A percentile compares a stretch with the other conserved stretches of the same genome.
Evolutionary conservation across 208 protist genomes (phyloP).

Genomic region (Wallacemonas sp.): DNA sequence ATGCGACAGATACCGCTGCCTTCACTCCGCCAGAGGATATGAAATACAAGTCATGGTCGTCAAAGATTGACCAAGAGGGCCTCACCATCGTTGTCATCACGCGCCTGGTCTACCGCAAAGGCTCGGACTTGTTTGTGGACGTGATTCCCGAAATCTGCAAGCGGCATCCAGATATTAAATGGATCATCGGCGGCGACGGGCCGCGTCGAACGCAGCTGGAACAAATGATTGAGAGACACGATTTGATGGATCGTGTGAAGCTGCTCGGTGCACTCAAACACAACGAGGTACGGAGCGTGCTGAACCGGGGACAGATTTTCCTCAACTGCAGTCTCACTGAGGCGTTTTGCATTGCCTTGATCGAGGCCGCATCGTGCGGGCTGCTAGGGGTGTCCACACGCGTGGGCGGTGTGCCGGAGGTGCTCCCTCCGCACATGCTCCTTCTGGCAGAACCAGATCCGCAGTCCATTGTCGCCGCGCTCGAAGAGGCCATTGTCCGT

Average conservation of each 20-base stretch:
- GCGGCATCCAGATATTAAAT: slow-evolving; percentile 91
- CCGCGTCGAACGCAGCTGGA: slow-evolving; percentile 94
- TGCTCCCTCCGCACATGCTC: slow-evolving; percentile 95
- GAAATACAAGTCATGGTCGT: slow-evolving; percentile 91
- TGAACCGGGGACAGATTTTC: slow-evolving; percentile 97
- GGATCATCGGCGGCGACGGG: slow-evolving; percentile 97
- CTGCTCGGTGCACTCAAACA: slow-evolving; percentile 95
- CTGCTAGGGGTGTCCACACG: slow-evolving; percentile 95
- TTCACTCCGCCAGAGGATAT: slow-evolving; percentile 89
- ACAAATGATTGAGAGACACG: slow-evolving; percentile 97
- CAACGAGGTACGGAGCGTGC: slow-evolving; percentile 84
- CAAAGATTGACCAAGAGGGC: slow-evolving; percentile 78
- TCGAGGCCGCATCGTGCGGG: slow-evolving; percentile 96
- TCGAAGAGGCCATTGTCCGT: slow-evolving; percentile 71
- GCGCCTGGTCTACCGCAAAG: slow-evolving; percentile 97
- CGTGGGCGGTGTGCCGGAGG: slow-evolving; percentile 98
- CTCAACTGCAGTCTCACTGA: slow-evolving; percentile 98
- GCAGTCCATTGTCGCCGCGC: slow-evolving; percentile 54
- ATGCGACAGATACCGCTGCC: slow-evolving; percentile 94
- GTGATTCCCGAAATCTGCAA: slow-evolving; percentile 96
- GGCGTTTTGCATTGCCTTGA: slow-evolving; percentile 98
- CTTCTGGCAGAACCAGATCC: slow-evolving; percentile 91
- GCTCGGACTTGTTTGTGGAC: slow-evolving; percentile 94
- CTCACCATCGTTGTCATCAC: slow-evolving; percentile 96
- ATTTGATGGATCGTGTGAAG: slow-evolving; percentile 96